Conservation (phyloP, 2,329 filamentous ascomycete genomes). For the Bipolaris cookei region DNA sequence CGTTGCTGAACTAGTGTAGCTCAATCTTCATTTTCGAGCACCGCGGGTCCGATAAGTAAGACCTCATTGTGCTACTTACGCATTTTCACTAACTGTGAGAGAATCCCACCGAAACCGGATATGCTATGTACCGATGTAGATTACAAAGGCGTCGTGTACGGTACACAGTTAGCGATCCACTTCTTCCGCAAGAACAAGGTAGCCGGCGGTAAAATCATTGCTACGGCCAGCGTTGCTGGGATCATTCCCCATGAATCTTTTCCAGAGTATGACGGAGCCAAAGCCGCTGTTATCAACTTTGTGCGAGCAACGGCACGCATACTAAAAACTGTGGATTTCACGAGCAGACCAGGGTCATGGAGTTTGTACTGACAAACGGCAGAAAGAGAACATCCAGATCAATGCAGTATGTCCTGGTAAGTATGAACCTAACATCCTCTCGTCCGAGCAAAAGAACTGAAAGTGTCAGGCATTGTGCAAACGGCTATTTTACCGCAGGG, state of each 20-base stretch:
- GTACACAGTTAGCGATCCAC: constrained; percentile 54
- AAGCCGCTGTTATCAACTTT: constrained; percentile 53
- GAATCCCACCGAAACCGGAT: constrained; percentile 55
- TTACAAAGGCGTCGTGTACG: constrained; percentile 60
- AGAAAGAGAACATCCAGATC: constrained; percentile 58
- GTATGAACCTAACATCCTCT: neutral
- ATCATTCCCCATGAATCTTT: constrained; percentile 55
- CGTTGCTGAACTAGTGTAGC: constrained; percentile 44
- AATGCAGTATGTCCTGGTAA: constrained; percentile 55
- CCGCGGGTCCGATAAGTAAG: constrained; percentile 35
- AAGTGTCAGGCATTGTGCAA: constrained; percentile 51
- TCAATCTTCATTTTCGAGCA: constrained; percentile 51
- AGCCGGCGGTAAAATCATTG: constrained; percentile 55
- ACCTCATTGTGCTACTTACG: neutral
- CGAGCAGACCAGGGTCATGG: neutral
- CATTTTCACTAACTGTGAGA: constrained; percentile 2
- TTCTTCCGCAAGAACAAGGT: constrained; percentile 53
- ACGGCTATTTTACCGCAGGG: constrained; percentile 46
- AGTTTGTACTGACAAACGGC: constrained; percentile 4
- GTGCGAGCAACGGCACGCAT: constrained; percentile 31
- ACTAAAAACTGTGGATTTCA: constrained; percentile 27
- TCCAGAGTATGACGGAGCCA: constrained; percentile 60
- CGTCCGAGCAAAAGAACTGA: neutral
- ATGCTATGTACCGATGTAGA: constrained; percentile 57
- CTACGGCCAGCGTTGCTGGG: constrained; percentile 54